These are phyloP conservation scores for Fusarium transvaalense DNA, from an alignment of 2,329 filamentous ascomycete genomes.

Conservation along the genomic window DNA sequence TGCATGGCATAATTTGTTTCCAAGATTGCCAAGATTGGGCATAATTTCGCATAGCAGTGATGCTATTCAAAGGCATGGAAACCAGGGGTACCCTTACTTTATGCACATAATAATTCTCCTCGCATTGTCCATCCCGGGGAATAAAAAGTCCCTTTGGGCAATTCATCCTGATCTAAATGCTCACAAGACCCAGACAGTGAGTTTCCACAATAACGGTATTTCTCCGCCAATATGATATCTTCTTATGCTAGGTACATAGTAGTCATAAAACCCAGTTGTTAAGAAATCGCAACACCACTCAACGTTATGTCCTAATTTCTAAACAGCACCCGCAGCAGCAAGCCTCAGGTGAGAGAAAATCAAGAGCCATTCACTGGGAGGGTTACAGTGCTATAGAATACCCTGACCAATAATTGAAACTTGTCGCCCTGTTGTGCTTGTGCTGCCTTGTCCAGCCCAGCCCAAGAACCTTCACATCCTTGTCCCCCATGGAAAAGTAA, in stretches of 20 bases:
- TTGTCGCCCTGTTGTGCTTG: constrained; percentile 31
- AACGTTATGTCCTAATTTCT: constrained; percentile 5
- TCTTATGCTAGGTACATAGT: too few relatives aligned
- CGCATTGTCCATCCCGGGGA: constrained; percentile 13
- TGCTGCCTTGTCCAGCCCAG: constrained; percentile 13
- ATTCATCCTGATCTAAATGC: constrained; percentile 19
- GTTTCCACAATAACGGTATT: constrained; percentile 14
- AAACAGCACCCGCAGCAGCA: constrained; percentile 4
- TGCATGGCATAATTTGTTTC: constrained; percentile 14
- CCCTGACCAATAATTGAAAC: constrained; percentile 30
- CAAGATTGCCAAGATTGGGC: constrained; percentile 1
- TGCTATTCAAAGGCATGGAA: constrained; percentile 13
- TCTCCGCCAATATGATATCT: constrained; percentile 15
- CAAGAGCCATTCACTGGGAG: constrained; percentile 21
- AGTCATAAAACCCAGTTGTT: constrained; percentile 10
- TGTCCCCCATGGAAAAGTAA: background rate
- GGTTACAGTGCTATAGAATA: constrained; percentile 34
- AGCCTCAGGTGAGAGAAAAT: constrained; percentile 17
- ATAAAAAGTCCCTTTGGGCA: constrained; percentile 10
- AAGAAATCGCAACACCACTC: constrained; percentile 14
- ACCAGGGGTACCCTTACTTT: constrained; percentile 27
- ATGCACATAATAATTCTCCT: constrained; percentile 12
- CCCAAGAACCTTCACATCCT: background rate
- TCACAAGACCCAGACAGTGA: background rate
- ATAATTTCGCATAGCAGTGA: constrained; percentile 22